phyloP scores from a whole-genome alignment of 768 basidiomycete genomes.

The Xerocomus spinulosus region DNA sequence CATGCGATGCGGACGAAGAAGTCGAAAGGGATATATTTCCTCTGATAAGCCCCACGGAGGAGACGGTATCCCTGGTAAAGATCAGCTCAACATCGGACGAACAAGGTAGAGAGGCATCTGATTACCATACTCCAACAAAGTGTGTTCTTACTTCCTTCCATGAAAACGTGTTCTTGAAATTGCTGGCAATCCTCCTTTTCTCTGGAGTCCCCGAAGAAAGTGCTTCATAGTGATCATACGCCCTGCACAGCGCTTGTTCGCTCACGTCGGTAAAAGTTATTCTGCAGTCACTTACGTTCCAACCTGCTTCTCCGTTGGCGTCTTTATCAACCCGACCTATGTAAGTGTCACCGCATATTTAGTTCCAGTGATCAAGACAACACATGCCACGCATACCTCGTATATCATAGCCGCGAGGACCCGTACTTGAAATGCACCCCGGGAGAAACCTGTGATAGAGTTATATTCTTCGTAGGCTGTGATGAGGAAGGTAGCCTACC shows the following conservation, averaged over 20 bases:
- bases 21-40: constrained; percentile 49
- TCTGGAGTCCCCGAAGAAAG: constrained; percentile 15
- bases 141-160: constrained; percentile 39
- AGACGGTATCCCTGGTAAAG: constrained; percentile 56
- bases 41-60: constrained; percentile 53
- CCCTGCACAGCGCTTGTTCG: constrained; percentile 1
- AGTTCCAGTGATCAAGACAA: not conserved
- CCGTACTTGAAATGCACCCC: constrained; percentile 41
- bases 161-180: constrained; percentile 46
- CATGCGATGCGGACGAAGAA: constrained; percentile 49
- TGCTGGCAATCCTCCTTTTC: constrained; percentile 13
- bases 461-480: not conserved
- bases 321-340: constrained; percentile 32
- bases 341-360: too few relatives aligned
- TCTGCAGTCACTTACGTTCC: constrained; percentile 11
- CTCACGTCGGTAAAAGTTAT: not conserved
- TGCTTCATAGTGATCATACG: constrained; percentile 14
- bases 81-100: not conserved
- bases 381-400: constrained; percentile 17
- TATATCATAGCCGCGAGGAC: constrained; percentile 39
- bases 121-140: constrained; percentile 52
- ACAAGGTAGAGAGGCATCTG: not conserved
- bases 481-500: constrained; percentile 13
- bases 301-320: constrained; percentile 32
- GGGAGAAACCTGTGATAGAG: constrained; percentile 33